Conservation (phyloP, 139 green algal genomes). For the Chlorella ohadii region DNA sequence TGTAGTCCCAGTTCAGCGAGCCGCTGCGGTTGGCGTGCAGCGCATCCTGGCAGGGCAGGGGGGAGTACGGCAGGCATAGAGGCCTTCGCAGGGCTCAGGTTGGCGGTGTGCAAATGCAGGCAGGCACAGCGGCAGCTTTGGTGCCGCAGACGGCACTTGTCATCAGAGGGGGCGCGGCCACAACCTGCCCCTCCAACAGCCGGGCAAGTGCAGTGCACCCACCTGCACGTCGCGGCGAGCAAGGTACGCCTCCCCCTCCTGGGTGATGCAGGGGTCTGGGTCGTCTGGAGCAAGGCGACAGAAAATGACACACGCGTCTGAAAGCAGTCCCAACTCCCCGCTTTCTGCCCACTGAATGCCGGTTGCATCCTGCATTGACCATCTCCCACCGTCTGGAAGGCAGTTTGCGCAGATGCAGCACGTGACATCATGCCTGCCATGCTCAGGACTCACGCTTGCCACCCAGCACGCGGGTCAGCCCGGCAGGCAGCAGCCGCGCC, state of each 20-base stretch:
- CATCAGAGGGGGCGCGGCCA: background rate
- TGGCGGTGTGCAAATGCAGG: background rate
- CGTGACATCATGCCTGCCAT: too few species aligned
- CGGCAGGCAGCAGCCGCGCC: background rate
- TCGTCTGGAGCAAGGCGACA: background rate
- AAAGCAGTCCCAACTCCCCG: too few species aligned
- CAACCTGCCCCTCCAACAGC: background rate
- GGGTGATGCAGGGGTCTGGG: background rate
- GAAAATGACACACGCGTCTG: too few species aligned
- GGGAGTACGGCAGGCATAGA: too few species aligned
- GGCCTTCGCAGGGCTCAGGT: too few species aligned
- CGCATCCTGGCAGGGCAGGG: background rate
- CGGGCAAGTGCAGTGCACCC: too few species aligned
- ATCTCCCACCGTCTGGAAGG: too few species aligned
- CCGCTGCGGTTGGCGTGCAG: background rate
- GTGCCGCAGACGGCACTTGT: background rate
- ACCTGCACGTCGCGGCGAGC: conserved; percentile 14
- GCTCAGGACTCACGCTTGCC: background rate
- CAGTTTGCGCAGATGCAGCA: too few species aligned
- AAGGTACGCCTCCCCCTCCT: conserved; percentile 7
- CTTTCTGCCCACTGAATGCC: too few species aligned
- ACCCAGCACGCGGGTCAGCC: background rate
- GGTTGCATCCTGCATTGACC: too few species aligned
- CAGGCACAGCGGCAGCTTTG: too few species aligned
- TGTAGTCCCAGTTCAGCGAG: background rate